Evolutionary conservation across 495 filamentous ascomycete species (phyloP).

Genomic region (Podospora pseudopauciseta): DNA sequence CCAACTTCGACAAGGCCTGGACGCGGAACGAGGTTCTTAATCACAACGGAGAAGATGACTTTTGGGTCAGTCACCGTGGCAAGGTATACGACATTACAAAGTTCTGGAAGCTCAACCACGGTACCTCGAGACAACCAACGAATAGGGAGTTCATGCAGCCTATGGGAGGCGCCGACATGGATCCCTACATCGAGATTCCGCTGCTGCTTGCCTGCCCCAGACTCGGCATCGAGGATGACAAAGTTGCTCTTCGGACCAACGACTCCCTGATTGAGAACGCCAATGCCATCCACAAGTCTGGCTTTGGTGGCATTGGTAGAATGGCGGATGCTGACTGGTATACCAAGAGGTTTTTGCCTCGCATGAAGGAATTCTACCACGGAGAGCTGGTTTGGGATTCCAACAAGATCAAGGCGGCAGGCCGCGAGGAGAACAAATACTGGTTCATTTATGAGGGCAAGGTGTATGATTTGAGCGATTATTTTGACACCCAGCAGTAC

Average conservation of each 20-base stretch:
- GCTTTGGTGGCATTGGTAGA: constrained; percentile 53
- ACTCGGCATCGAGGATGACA: constrained; percentile 52
- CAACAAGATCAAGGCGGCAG: constrained; percentile 55
- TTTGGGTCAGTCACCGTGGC: constrained; percentile 84
- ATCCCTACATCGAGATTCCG: constrained; percentile 79
- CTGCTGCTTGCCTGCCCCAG: constrained; percentile 68
- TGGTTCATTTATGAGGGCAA: constrained; percentile 75
- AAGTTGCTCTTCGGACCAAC: constrained; percentile 56
- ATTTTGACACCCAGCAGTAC: constrained; percentile 69
- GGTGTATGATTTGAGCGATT: constrained; percentile 88
- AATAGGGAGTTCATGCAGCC: constrained; percentile 65
- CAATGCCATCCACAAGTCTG: constrained; percentile 58
- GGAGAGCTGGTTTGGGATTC: constrained; percentile 71
- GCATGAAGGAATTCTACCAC: constrained; percentile 80
- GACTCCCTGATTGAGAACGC: constrained; percentile 41
- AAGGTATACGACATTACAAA: constrained; percentile 87
- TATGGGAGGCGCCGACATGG: constrained; percentile 73
- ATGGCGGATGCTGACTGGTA: constrained; percentile 75
- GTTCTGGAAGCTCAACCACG: constrained; percentile 82
- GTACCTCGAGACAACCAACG: constrained; percentile 59
- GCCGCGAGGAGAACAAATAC: constrained; percentile 61
- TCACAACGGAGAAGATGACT: constrained; percentile 71
- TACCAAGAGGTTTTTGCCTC: constrained; percentile 62
- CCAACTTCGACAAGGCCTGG: constrained; percentile 91
- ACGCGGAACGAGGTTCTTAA: constrained; percentile 62